Base-by-base conservation (phyloP, 2,329 filamentous ascomycete species). In the Fonsecaea nubica region DNA sequence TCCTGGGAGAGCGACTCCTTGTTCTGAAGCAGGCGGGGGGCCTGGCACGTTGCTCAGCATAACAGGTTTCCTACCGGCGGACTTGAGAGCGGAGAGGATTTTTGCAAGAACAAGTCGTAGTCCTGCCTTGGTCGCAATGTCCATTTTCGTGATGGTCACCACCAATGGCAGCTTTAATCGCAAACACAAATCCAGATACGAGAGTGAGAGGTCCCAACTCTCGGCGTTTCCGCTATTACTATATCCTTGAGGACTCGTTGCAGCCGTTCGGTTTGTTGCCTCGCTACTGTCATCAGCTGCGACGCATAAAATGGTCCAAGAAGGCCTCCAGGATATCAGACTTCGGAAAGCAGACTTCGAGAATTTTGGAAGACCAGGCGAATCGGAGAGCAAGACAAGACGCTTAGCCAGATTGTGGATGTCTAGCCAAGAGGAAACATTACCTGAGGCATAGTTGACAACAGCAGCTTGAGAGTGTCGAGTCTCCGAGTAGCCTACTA, bases 321-420 rank as follows among this genome's bases (percentile, higher is more conserved):
- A 93, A 8, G 95, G 95, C 42, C 92, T 91, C 93, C 95, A 98
- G 54, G 93, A 95, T 69, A 99, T 86, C n/a, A 99, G 83, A 0
- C 93, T 93, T 66, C 94, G 87, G 61, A 98, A 83, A 2, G 92
- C 94, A 5, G 94, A 98, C 63, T 95, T 89, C 56, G 93, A 87
- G 77, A 95, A 99, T 53, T 93, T 88, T 42, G 93, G 90, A 70
- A 96, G 92, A 0, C 95, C 95, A 15, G 94, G 94, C 54, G 94
- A 96, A 78, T 99, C 95, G 0, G 93, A 92, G 6, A 98, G 83
- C 72, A 97, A 93, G 4, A 95, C 92, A 3, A 99, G 80, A 21
- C 93, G 89, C 67, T 89, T 87, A 0, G 92, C 87, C 57, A 89
- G 86, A 42, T 91, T 89, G 76, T 99, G 95, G 60, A 98, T 95